These are phyloP conservation scores for Eucalyptus pauciflora DNA, from an alignment of 345 rosid genomes.

Conservation along the genomic window DNA sequence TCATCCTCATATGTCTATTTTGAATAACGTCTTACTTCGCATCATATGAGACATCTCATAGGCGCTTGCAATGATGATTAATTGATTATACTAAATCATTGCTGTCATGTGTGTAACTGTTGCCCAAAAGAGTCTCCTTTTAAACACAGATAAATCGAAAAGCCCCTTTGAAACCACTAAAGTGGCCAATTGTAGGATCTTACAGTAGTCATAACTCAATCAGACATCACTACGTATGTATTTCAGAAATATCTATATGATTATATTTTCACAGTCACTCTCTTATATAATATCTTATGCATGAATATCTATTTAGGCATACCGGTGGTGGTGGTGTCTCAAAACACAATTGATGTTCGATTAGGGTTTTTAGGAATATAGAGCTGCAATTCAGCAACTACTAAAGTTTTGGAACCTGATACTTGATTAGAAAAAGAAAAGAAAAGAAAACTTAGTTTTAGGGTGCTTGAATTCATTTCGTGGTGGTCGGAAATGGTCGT, in stretches of 20 bases:
- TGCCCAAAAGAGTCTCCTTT: neutral
- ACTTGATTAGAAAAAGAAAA: neutral
- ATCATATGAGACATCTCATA: neutral
- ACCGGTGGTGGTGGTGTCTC: neutral
- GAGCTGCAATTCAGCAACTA: neutral
- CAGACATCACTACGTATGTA: accelerated
- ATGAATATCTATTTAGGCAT: neutral
- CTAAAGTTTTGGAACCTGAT: neutral
- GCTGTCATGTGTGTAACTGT: neutral
- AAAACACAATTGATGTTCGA: too few relatives aligned
- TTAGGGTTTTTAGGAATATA: neutral
- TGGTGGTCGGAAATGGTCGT: neutral
- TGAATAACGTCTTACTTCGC: neutral
- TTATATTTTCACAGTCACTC: neutral
- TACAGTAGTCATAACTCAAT: neutral
- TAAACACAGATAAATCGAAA: neutral
- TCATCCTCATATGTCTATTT: neutral
- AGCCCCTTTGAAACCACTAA: neutral
- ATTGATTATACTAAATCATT: neutral
- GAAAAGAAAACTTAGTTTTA: neutral
- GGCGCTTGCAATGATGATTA: accelerated
- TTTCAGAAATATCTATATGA: neutral
- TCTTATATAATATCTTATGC: neutral
- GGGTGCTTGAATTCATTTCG: neutral
- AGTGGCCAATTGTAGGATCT: neutral